Evolutionary conservation across 805 yeast genomes (phyloP), one percentile per base, ranked within the genome.

Genomic region (Ogataea trehaloabstinens): DNA sequence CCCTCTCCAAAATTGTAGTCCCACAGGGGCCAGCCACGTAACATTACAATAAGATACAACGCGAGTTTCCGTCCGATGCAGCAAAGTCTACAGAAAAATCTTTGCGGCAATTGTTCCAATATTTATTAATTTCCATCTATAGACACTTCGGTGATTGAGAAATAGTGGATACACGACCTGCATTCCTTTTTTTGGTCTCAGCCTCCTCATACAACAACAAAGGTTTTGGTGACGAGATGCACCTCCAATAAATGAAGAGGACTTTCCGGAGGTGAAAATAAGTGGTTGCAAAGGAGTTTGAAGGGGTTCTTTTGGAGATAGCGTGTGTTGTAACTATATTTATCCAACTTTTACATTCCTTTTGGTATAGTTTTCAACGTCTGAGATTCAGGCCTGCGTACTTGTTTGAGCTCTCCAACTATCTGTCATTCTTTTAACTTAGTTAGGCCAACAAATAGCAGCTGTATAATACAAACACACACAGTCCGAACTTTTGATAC

Each of bases 261-360:
- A 7, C 13, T 30, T 30, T 30, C n/a, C 21, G n/a, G 33, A 6
- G 20, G 6, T 22, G 11, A 22, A 22, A 8, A 12, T 22, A 22
- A 12, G 25, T 8, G 8, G 12, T 22, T 22, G 8, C 11, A 8
- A 22, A 22, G 12, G 25, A 12, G 25, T 8, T 8, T 22, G 12
- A 22, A 22, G 25, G 25, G 12, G 25, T 8, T 12, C 25, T 22
- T 22, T 22, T 22, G 25, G 12, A 11, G 13, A 15, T n/a, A 32
- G 35, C 28, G 35, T 32, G 18, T 35, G 19, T 19, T 13, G 32
- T 25, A 12, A n/a, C 21, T 30, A 30, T 19, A 30, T 19, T 30
- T 30, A 35, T 35, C 43, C 43, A 24, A 40, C 43, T 40, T 40
- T 19, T 40, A 40, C 43, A 35, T 21, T 35, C 42, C 35, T 39